These are phyloP conservation scores for Eudorina sp. DNA, from an alignment of 139 green algal genomes.

Conservation along the genomic window DNA sequence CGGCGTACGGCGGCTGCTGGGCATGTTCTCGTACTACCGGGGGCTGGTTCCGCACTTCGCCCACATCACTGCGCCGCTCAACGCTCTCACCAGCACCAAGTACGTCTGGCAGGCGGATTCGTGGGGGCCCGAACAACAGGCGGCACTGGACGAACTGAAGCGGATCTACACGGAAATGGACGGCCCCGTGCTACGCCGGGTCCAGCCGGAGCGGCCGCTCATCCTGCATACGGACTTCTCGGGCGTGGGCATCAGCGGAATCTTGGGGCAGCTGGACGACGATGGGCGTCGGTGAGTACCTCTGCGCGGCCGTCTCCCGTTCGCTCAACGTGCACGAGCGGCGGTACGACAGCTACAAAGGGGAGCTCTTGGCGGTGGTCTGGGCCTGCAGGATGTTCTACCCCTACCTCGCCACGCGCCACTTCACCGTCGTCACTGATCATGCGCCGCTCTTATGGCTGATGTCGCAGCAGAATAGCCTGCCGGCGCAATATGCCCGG, in stretches of 20 bases:
- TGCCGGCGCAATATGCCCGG: constrained; percentile 55
- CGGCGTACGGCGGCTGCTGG: neutral
- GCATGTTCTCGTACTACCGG: neutral
- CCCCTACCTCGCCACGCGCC: too few species aligned
- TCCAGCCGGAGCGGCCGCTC: neutral
- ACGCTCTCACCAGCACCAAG: neutral
- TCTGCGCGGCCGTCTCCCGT: neutral
- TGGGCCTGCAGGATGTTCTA: too few species aligned
- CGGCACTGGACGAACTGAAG: constrained; percentile 41
- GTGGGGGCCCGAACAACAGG: constrained; percentile 17
- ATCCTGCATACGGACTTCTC: too few species aligned
- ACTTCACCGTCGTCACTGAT: too few species aligned
- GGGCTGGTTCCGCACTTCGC: neutral
- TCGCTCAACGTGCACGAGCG: neutral
- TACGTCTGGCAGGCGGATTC: neutral
- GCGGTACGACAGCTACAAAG: neutral
- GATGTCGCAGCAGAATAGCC: too few species aligned
- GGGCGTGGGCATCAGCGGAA: neutral
- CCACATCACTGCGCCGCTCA: neutral
- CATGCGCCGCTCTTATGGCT: too few species aligned
- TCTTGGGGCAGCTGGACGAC: neutral
- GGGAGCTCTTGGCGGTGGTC: too few species aligned
- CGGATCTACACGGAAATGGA: neutral
- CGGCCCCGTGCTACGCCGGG: neutral
- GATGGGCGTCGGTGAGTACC: neutral